A percentile compares a stretch with the other conserved stretches of the same genome.
Conservation (phyloP, 2,329 filamentous ascomycete species). For the Aspergillus aculeatinus region DNA sequence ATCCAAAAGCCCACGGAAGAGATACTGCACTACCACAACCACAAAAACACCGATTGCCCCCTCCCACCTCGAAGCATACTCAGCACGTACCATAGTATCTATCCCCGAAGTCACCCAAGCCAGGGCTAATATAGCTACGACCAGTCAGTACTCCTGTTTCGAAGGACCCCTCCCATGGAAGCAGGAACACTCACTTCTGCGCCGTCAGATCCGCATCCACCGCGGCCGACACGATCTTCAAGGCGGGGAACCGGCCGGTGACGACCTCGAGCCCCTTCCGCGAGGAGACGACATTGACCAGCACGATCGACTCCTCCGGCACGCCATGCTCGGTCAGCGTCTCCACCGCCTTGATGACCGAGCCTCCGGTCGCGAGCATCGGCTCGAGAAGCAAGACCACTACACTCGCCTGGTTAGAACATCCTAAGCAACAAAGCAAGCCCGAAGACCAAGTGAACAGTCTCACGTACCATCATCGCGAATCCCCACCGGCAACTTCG, state of each 20-base stretch:
- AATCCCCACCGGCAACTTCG: conserved; percentile 29
- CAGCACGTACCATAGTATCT: conserved; percentile 28
- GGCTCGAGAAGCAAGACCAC: conserved; percentile 22
- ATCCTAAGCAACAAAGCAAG: not conserved
- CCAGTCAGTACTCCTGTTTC: not conserved
- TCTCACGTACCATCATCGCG: conserved; percentile 18
- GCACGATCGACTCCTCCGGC: conserved; percentile 28
- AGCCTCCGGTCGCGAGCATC: conserved; percentile 22
- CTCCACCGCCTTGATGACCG: conserved; percentile 18
- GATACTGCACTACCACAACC: too few relatives aligned
- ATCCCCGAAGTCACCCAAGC: conserved; percentile 41
- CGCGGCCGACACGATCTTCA: conserved; percentile 25
- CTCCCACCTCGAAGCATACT: not conserved
- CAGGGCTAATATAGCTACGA: conserved; percentile 36
- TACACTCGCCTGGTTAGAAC: not conserved
- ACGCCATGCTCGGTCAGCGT: conserved; percentile 15
- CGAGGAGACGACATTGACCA: conserved; percentile 32
- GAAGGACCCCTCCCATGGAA: not conserved
- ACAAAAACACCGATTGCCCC: too few relatives aligned
- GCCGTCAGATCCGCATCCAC: conserved; percentile 18
- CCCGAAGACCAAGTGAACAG: not conserved
- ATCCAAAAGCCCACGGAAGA: not conserved
- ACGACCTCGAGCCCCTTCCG: conserved; percentile 23
- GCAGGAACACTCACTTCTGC: conserved; percentile 14
- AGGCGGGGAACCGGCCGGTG: conserved; percentile 18